Base-by-base conservation (phyloP, 2,329 filamentous ascomycete genomes). In the Colletotrichum agaves region DNA sequence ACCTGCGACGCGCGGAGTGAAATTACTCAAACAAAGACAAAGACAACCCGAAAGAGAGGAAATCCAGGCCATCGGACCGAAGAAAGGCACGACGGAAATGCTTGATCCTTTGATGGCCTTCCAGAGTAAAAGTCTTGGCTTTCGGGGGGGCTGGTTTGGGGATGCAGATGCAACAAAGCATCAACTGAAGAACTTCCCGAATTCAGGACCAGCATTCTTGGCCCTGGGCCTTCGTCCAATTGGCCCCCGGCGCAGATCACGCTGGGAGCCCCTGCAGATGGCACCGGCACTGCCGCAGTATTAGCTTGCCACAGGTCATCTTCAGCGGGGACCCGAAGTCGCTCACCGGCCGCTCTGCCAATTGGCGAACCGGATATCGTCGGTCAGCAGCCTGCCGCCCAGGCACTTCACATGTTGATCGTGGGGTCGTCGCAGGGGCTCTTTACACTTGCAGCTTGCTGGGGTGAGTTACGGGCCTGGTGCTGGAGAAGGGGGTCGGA, bases 171-270 rank as follows among this genome's bases (percentile, higher is more conserved):
- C 55, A 60, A 33, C 55, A 59, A 44, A 57, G 43, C 33, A 50
- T 27, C 53, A 39, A 7, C n/a, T n/a, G n/a, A n/a, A n/a, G n/a
- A n/a, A n/a, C 23, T 37, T 56, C 37, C 43, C 56, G 19, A 37
- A 52, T 44, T 37, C 55, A 50, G 39, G 35, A 52, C 56, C 23
- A 27, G 3, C 4, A 3, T 23, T 35, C 12, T 6, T 35, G 7
- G 33, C 3, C 33, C 12, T 15, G 11, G 41, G 41, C 3, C 17
- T 21, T 55, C 49, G 47, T 61, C 39, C 31, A 21, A 61, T 55
- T 27, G 41, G 59, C 39, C 63, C 63, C 41, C 33, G 39, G 63
- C 49, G 63, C 63, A 63, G 63, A 66, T 63, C 63, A 62, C 46
- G 23, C 55, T n/a, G 43, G 41, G 35, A 46, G 49, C 63, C 49